Conservation (phyloP, 1,284 basidiomycete genomes). For the Leccinum pallidistipes region DNA sequence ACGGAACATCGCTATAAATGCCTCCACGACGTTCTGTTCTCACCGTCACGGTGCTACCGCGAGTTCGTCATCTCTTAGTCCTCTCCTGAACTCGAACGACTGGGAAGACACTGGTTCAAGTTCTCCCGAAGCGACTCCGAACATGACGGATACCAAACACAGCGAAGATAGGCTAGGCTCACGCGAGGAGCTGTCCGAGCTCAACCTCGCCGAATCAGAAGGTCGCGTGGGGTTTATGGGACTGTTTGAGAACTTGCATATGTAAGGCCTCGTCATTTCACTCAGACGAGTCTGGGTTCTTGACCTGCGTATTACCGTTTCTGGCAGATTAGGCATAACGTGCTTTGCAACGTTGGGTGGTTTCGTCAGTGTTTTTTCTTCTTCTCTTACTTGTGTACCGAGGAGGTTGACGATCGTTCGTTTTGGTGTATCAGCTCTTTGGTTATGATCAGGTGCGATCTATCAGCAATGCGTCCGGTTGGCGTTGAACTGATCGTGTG, state of each 20-base stretch:
- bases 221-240: constrained; percentile 29
- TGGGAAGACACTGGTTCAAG: neutral
- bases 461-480: neutral
- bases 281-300: neutral
- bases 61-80: constrained; percentile 17
- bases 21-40: neutral
- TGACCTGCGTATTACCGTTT: constrained; percentile 1
- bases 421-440: constrained; percentile 25
- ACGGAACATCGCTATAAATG: constrained; percentile 20
- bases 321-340: constrained; percentile 32
- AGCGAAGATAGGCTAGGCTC: constrained; percentile 1
- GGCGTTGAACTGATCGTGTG: constrained; percentile 5
- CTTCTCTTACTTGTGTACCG: neutral
- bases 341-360: constrained; percentile 35
- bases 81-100: constrained; percentile 10
- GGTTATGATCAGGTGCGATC: constrained; percentile 33
- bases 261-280: constrained; percentile 18
- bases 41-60: constrained; percentile 8
- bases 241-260: constrained; percentile 30
- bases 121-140: neutral
- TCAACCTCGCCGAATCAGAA: constrained; percentile 20
- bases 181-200: constrained; percentile 1
- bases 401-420: neutral
- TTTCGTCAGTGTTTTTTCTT: constrained; percentile 25
- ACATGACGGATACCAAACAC: constrained; percentile 12